A percentile compares a stretch with the other conserved stretches of the same genome.
Conservation (phyloP, 2,329 filamentous ascomycete species). For the Ophioceras dolichostomum region DNA sequence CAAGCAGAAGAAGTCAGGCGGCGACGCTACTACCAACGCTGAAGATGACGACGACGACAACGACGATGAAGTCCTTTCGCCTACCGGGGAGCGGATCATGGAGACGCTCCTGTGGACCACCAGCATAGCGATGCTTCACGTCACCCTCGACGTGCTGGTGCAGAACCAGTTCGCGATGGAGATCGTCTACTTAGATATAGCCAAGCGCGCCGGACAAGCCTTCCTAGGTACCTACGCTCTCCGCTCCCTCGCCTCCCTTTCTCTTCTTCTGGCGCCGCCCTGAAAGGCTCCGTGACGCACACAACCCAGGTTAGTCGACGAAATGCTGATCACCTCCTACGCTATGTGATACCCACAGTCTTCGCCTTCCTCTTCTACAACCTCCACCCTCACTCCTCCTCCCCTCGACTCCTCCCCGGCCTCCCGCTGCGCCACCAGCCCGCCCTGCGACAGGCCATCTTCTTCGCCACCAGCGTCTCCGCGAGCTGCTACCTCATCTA, state of each 20-base stretch:
- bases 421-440: constrained; percentile 33
- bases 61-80: constrained; percentile 22
- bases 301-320: too few relatives aligned
- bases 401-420: constrained; percentile 34
- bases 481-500: constrained; percentile 71
- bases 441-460: constrained; percentile 44
- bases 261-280: too few relatives aligned
- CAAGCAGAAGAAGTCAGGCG: constrained; percentile 2
- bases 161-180: constrained; percentile 66
- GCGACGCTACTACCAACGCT: background rate
- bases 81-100: constrained; percentile 35
- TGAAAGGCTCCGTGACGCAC: too few relatives aligned
- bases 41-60: constrained; percentile 17
- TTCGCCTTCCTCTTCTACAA: constrained; percentile 43
- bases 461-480: constrained; percentile 46
- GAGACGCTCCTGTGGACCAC: constrained; percentile 46
- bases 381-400: constrained; percentile 40
- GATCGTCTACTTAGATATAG: constrained; percentile 45
- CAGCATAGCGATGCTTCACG: constrained; percentile 59
- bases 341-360: too few relatives aligned
- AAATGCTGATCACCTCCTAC: too few relatives aligned
- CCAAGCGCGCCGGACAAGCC: constrained; percentile 37
- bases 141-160: constrained; percentile 68
- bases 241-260: background rate
- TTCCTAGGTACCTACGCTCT: constrained; percentile 40